Evolutionary conservation across 768 basidiomycete species (phyloP).

Genomic region (Lactifluus echinatus): DNA sequence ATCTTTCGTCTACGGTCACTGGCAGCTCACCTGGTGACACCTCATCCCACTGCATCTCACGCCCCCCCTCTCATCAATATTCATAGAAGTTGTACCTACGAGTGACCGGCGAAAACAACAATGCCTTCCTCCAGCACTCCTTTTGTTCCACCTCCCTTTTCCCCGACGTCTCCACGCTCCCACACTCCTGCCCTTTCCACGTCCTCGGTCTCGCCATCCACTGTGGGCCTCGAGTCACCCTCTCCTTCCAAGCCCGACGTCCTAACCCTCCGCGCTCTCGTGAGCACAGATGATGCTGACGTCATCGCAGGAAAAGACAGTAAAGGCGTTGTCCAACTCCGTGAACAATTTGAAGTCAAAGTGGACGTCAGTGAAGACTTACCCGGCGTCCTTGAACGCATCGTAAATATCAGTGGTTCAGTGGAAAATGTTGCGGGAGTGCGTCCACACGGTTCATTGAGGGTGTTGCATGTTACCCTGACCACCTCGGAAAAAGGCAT

Average conservation of each 20-base stretch:
- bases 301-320: conserved; percentile 96
- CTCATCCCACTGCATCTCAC: conserved; percentile 1
- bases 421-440: conserved; percentile 93
- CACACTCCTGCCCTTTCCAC: conserved; percentile 21
- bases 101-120: no score
- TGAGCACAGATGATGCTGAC: conserved; percentile 94
- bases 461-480: conserved; percentile 11
- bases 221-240: conserved; percentile 61
- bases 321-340: conserved; percentile 93
- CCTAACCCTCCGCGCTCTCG: conserved; percentile 88
- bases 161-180: conserved; percentile 18
- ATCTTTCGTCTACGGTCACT: no score
- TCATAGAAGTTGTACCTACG: no score
- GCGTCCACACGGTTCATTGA: conserved; percentile 20
- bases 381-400: conserved; percentile 93
- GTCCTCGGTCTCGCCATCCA: conserved; percentile 34
- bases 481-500: conserved; percentile 50
- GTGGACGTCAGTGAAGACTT: conserved; percentile 99
- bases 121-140: conserved; percentile 25
- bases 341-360: conserved; percentile 93
- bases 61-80: conserved; percentile 25
- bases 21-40: neutral
- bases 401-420: conserved; percentile 86
- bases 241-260: conserved; percentile 63
- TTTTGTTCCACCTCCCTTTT: conserved; percentile 27